Base-by-base conservation (phyloP, 139 green algal species). In the Chlorella sp. region DNA sequence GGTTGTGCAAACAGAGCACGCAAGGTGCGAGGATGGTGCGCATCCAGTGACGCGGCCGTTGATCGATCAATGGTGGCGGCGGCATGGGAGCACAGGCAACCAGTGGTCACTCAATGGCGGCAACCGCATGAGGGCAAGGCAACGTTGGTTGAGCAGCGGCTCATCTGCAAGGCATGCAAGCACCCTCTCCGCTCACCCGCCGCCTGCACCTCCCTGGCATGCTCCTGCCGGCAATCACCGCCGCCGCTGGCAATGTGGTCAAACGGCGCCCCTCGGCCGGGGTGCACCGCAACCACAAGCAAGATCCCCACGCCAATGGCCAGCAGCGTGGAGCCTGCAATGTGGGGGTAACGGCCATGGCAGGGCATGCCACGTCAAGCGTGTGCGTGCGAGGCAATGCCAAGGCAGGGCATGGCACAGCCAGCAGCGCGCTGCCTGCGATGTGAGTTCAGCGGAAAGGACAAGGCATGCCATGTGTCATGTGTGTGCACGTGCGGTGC, bases 301-400 rank as follows among this genome's bases (percentile, higher is more conserved):
- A 84, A 19, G 24, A 93, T 88, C 54, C 90, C 90, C 20, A 94
- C 74, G 2, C 85, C 16, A 36, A 93, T 90, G 11, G 89, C 87
- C 30, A 82, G n/a, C 16, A 84, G 19, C 0, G 90, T 93, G 80
- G 51, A 89, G 22, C 68, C 48, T 73, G 82, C 69, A 32, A 28
- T 30, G 28, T 0, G 54, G 34, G 34, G n/a, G 13, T 26, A 8
- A 41, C 22, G 43, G 46, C 8, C 11, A 43, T 6, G 1, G 65
- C 65, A 73, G 65, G n/a, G 65, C 9, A 8, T 34, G 65, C 8
- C 11, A 22, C 14, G 58, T 24, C 32, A 7, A 4, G 56, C 22
- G 56, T 28, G 56, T n/a, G 17, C 26, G 34, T 3, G 67, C 11
- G 34, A 44, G 67, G n/a, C 41, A n/a, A n/a, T 13, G 26, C 30